Base-by-base conservation (phyloP, 1,284 basidiomycete species). In the Schizophyllum amplum region DNA sequence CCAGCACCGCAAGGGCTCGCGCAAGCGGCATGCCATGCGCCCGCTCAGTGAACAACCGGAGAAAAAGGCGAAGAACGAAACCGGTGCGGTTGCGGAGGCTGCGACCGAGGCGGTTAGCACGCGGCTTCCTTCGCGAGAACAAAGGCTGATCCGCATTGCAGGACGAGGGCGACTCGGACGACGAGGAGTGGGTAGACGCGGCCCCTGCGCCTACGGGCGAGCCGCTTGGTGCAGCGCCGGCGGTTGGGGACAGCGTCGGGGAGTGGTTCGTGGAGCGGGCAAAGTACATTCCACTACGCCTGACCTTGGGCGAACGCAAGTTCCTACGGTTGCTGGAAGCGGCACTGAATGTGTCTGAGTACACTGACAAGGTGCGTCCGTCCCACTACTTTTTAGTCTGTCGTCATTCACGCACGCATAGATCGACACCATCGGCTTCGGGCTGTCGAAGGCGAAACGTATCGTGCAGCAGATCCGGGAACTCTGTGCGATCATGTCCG, bases 391-490 rank as follows among this genome's bases (percentile, higher is more conserved):
- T 20, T 4, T 20, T n/a, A 4, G 48, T 4, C 24, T 50, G 11
- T 13, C 3, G 4, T 24, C 2, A n/a, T 13, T 50, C 11, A 50
- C 48, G 4, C 20, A 11, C 20, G 21, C 48, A 3, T 20, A 50
- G 67, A 89, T 90, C 46, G 88, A 91, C 69, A 87, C 84, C 48
- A 70, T 91, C 49, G 81, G 84, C 1, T 90, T 82, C 61, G 80
- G 84, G 4, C 72, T 86, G 47, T 85, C 84, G 22, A 92, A 90
- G 67, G 78, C 88, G 22, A 90, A 90, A 66, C 81, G 90, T 7
- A 90, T 91, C 51, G 89, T 91, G 1, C 77, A 85, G 53, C 89
- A 91, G 65, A 90, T 92, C 62, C 81, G 86, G 46, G 89, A 92
- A 65, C 75, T 92, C 1, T 91, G 90, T 63, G 86, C 90, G 1